phyloP scores from a whole-genome alignment of 139 green algal species.

The Micromonas pusilla region DNA sequence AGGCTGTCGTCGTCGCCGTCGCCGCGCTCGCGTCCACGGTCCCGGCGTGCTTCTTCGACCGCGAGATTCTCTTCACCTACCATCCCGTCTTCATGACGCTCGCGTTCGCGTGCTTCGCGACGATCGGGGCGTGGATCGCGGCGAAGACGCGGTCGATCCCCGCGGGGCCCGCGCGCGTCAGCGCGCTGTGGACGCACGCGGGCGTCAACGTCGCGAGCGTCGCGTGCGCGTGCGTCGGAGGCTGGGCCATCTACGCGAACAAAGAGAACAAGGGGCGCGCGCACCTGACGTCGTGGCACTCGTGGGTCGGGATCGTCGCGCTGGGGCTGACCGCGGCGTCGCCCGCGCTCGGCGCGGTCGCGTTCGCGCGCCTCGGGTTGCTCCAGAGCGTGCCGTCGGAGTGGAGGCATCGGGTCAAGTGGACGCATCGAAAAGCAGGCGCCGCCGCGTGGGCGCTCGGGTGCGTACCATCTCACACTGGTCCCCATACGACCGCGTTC shows the following conservation, averaged over 20 bases:
- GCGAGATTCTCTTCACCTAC: neutral
- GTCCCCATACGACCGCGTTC: no score
- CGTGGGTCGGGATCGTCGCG: neutral
- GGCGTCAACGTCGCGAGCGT: neutral
- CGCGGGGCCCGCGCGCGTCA: neutral
- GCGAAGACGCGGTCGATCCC: neutral
- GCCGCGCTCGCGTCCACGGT: neutral
- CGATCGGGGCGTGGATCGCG: neutral
- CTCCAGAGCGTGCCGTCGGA: neutral
- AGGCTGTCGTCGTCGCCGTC: neutral
- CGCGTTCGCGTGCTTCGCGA: neutral
- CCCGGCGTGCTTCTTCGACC: neutral
- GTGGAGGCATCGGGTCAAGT: neutral
- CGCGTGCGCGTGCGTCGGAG: neutral
- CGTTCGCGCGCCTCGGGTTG: slow-evolving; percentile 18
- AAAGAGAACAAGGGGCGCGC: slow-evolving; percentile 2
- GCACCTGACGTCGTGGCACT: slow-evolving; percentile 17
- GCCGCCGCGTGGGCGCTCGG: neutral
- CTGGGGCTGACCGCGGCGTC: neutral
- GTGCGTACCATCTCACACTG: neutral
- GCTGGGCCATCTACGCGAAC: slow-evolving; percentile 23
- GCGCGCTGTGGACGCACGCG: neutral
- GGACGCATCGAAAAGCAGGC: neutral
- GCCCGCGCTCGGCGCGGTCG: neutral
- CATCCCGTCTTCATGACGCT: neutral